These are phyloP conservation scores for Acacia crassicarpa DNA, from an alignment of 306 rosid genomes.

Conservation along the genomic window DNA sequence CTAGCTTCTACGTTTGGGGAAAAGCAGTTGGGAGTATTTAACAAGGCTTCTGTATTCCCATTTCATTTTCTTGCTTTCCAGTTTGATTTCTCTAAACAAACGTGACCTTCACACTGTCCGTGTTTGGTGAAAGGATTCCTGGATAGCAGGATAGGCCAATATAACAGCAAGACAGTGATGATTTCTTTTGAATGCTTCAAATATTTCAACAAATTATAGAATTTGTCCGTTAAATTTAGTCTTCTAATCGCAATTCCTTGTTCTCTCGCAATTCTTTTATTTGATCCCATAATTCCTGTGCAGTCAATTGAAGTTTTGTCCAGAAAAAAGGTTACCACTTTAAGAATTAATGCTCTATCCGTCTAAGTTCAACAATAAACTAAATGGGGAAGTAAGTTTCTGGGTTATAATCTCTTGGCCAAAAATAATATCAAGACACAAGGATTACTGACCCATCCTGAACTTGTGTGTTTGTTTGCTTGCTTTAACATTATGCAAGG, in stretches of 20 bases:
- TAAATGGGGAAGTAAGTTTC: slow-evolving; percentile 8
- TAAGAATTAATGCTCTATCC: slow-evolving; percentile 57
- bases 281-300: neutral
- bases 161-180: neutral
- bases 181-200: neutral
- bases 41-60: neutral
- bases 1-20: no score
- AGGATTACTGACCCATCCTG: neutral
- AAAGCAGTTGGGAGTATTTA: no score
- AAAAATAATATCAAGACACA: neutral
- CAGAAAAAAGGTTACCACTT: slow-evolving; percentile 7
- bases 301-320: neutral
- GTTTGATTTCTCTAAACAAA: neutral
- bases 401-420: neutral
- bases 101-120: neutral
- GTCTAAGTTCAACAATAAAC: slow-evolving; percentile 43
- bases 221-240: neutral
- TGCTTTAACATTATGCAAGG: slow-evolving; percentile 1
- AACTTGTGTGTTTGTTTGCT: neutral
- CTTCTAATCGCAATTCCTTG: slow-evolving; percentile 38
- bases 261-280: neutral
- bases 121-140: neutral
- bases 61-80: neutral
- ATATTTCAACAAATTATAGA: slow-evolving; percentile 20
- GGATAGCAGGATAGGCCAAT: neutral